Conservation (phyloP, 441 rosid species). For the Populus hybrid region DNA sequence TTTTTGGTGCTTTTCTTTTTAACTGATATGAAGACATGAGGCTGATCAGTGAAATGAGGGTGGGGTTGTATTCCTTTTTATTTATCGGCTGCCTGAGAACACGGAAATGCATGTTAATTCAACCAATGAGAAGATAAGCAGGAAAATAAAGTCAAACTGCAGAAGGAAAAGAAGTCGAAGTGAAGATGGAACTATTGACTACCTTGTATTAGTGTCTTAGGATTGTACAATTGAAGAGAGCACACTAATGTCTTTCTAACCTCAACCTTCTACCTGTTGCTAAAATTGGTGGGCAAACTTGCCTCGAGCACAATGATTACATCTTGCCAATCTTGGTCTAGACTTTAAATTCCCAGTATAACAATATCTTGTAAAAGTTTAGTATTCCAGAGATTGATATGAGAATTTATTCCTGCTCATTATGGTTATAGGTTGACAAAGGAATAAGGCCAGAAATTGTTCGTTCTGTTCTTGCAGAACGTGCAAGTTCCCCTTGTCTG, state of each 20-base stretch:
- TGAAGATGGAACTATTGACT: neutral
- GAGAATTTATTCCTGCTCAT: conserved; percentile 3
- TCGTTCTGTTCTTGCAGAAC: conserved; percentile 84
- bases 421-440: conserved; percentile 65
- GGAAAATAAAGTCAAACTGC: neutral
- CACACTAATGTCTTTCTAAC: neutral
- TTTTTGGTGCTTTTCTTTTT: no score
- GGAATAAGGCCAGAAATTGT: conserved; percentile 84
- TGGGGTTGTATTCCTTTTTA: no score
- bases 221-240: neutral
- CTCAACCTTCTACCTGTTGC: neutral
- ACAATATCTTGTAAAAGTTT: neutral
- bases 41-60: no score
- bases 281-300: neutral
- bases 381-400: neutral
- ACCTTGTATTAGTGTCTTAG: neutral
- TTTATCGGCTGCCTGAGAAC: no score
- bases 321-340: neutral
- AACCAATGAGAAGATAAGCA: neutral
- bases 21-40: no score
- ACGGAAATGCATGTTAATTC: neutral
- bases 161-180: neutral
- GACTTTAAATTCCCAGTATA: neutral
- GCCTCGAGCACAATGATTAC: neutral
- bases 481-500: conserved; percentile 74